Base-by-base conservation (phyloP, 345 rosid species). In the Pistacia integerrima region DNA sequence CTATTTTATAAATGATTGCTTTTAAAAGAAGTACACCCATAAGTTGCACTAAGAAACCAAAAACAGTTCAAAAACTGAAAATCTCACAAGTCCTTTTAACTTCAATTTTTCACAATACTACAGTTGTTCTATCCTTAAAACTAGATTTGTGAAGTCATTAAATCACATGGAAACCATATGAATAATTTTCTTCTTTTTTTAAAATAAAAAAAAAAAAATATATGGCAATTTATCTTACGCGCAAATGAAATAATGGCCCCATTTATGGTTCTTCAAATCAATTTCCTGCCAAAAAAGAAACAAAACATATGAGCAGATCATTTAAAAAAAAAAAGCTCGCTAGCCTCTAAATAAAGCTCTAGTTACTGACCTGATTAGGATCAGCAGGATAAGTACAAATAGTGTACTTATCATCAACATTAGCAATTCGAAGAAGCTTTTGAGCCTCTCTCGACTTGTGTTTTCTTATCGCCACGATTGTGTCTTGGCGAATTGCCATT, bases 401-500 rank as follows among this genome's bases (percentile, higher is more conserved):
- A 51, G 86, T 7, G 82, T 92, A 94, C 81, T 94, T 94, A 1
- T 89, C 91, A 66, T 85, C 85, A 10, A 92, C 94, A 82, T 97
- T 97, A 2, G 90, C 95, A 4, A 97, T 87, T 51, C 91, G 84
- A 48, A 97, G 88, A 72, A 81, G 70, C 72, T 87, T 89, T 8
- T 86, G 81, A 59, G 78, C 79, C 61, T 90, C 88, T 33, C 79
- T 84, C 4, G 81, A 64, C 7, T 83, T 87, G 13, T 63, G 79
- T 80, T 89, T 97, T 25, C 97, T 85, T 16, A 94, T 97, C 0
- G 93, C 97, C 20, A 97, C 78, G 33, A 97, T 92, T 0, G 97
- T 96, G 60, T 96, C 99, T 77, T 92, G 98, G 76, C 97, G 89
- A 49, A 96, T 92, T n/a, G 99, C 99, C 99, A 93, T 96, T 1